phyloP scores from a whole-genome alignment of 2,329 filamentous ascomycete species.

The Rhynchosporium graminicola region DNA sequence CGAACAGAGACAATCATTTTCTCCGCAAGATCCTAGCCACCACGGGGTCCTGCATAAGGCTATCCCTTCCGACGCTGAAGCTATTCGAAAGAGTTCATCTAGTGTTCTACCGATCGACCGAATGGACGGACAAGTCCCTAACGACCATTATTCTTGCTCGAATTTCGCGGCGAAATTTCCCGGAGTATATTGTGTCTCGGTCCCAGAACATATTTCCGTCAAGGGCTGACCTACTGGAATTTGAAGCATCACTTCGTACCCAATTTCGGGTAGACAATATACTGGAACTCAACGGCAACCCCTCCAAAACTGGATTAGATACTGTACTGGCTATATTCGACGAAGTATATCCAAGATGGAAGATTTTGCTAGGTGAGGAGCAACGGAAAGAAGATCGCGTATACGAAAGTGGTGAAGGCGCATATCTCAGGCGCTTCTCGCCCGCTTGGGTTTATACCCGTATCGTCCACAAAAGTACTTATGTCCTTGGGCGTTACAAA shows the following conservation, averaged over 20 bases:
- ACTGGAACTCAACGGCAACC: constrained; percentile 75
- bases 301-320: constrained; percentile 64
- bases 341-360: constrained; percentile 80
- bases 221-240: constrained; percentile 75
- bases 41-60: constrained; percentile 80
- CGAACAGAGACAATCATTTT: constrained; percentile 73
- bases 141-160: constrained; percentile 93
- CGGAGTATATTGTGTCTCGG: constrained; percentile 84
- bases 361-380: constrained; percentile 69
- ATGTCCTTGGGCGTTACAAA: constrained; percentile 79
- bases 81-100: constrained; percentile 94
- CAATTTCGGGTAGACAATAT: constrained; percentile 81
- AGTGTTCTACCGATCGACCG: constrained; percentile 92
- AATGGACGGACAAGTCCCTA: constrained; percentile 96
- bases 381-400: constrained; percentile 73
- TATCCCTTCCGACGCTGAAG: constrained; percentile 70
- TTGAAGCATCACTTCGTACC: constrained; percentile 80
- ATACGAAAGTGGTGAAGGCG: constrained; percentile 82
- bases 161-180: constrained; percentile 84
- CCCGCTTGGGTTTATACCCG: constrained; percentile 92
- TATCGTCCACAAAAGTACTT: constrained; percentile 84
- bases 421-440: constrained; percentile 85
- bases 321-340: constrained; percentile 73
- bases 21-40: constrained; percentile 73
- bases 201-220: constrained; percentile 87